These are phyloP conservation scores for Saturnispora sekii DNA, from an alignment of 805 yeast species.

Conservation along the genomic window DNA sequence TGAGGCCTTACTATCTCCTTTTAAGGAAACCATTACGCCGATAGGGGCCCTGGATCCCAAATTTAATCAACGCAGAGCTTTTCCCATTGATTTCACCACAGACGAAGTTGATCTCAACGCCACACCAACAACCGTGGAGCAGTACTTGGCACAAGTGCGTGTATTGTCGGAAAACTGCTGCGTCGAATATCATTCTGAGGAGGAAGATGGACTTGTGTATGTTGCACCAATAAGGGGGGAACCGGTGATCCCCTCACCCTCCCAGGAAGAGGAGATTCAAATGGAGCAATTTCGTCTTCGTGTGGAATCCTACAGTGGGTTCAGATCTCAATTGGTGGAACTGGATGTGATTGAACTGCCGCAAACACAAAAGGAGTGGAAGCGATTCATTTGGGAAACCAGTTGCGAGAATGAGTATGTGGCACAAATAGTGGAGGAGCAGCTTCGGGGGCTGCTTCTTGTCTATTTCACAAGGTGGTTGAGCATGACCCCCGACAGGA, in stretches of 20 bases:
- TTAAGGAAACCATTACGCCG: not conserved
- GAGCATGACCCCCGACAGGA: slow-evolving; percentile 22
- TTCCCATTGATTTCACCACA: slow-evolving; percentile 22
- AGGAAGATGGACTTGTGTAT: slow-evolving; percentile 4
- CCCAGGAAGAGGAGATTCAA: not conserved
- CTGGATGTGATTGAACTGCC: slow-evolving; percentile 29
- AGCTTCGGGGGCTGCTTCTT: slow-evolving; percentile 27
- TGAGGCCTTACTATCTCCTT: not conserved
- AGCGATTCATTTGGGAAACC: slow-evolving; percentile 27
- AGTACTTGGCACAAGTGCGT: slow-evolving; percentile 28
- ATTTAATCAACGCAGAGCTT: slow-evolving; percentile 30
- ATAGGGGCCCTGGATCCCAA: slow-evolving; percentile 28
- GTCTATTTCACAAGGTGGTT: slow-evolving; percentile 38
- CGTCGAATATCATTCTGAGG: slow-evolving; percentile 6
- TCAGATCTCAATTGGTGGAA: slow-evolving; percentile 16
- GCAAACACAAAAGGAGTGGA: slow-evolving; percentile 33
- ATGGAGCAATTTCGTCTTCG: slow-evolving; percentile 12
- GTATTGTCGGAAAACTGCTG: slow-evolving; percentile 18
- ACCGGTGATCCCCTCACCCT: too few species aligned
- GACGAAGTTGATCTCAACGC: slow-evolving; percentile 11
- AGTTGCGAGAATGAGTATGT: slow-evolving; percentile 26
- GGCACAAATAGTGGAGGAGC: slow-evolving; percentile 28
- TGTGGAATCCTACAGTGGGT: slow-evolving; percentile 12
- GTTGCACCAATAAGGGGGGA: not conserved
- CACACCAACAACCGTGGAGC: slow-evolving; percentile 20